Evolutionary conservation across 805 yeast genomes (phyloP).

Genomic region (Lipomyces japonicus): DNA sequence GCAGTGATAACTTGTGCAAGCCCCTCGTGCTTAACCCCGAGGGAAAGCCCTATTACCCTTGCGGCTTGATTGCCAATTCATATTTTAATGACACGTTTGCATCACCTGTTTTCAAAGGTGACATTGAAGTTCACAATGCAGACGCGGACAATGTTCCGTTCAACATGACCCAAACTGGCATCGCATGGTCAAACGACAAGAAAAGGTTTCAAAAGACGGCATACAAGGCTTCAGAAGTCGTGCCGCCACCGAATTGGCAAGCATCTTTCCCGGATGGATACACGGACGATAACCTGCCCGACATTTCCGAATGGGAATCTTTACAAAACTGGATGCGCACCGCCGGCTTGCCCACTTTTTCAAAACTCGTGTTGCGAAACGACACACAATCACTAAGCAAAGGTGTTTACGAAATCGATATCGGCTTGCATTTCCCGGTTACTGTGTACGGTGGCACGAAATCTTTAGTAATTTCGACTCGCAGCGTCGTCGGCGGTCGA

Average conservation of each 20-base stretch:
- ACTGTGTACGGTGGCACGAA: constrained; percentile 84
- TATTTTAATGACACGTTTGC: constrained; percentile 77
- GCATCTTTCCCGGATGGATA: constrained; percentile 80
- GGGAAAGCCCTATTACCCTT: constrained; percentile 76
- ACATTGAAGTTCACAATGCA: constrained; percentile 35
- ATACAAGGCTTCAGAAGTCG: constrained; percentile 65
- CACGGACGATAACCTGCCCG: constrained; percentile 74
- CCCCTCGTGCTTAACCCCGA: constrained; percentile 54
- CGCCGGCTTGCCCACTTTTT: constrained; percentile 86
- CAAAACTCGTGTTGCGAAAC: constrained; percentile 76
- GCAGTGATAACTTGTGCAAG: constrained; percentile 51
- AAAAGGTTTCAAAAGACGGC: constrained; percentile 66
- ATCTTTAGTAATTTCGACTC: constrained; percentile 73
- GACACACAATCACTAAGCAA: constrained; percentile 50
- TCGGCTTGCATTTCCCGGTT: constrained; percentile 76
- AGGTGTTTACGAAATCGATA: constrained; percentile 67
- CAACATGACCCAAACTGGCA: constrained; percentile 52
- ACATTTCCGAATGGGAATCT: constrained; percentile 70
- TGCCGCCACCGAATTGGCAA: constrained; percentile 93
- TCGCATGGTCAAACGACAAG: constrained; percentile 82
- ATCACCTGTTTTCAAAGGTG: constrained; percentile 42
- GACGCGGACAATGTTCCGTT: constrained; percentile 36
- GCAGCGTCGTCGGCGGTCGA: constrained; percentile 81
- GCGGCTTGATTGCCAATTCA: constrained; percentile 93
- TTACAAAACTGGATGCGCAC: constrained; percentile 98